Evolutionary conservation across 2,329 filamentous ascomycete genomes (phyloP).

Genomic region (Rhinocladiella similis): DNA sequence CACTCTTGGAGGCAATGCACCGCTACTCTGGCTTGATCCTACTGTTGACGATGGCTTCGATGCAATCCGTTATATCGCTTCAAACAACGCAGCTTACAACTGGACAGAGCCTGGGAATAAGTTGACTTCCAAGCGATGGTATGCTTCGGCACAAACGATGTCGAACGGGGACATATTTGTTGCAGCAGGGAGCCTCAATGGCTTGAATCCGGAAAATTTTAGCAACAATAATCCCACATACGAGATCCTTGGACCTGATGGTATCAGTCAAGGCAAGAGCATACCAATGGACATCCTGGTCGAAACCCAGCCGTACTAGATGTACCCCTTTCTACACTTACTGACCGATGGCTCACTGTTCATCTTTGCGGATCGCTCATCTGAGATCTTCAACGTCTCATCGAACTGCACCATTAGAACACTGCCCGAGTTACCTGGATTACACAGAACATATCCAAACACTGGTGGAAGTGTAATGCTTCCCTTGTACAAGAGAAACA

Average conservation of each 20-base stretch:
- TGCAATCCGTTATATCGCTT: slow-evolving; percentile 56
- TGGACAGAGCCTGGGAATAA: slow-evolving; percentile 60
- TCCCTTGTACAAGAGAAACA: slow-evolving; percentile 52
- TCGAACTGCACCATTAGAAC: slow-evolving; percentile 46
- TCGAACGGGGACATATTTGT: slow-evolving; percentile 60
- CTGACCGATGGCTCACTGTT: slow-evolving; percentile 59
- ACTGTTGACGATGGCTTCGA: slow-evolving; percentile 61
- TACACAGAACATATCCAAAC: slow-evolving; percentile 62
- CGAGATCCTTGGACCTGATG: slow-evolving; percentile 56
- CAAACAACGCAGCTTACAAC: slow-evolving; percentile 45
- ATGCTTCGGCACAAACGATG: slow-evolving; percentile 60
- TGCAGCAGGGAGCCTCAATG: slow-evolving; percentile 60
- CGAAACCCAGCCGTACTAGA: slow-evolving; percentile 63
- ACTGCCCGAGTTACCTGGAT: slow-evolving; percentile 55
- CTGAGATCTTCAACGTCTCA: slow-evolving; percentile 56
- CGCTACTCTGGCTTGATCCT: slow-evolving; percentile 55
- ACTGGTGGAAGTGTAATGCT: slow-evolving; percentile 60
- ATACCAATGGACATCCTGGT: slow-evolving; percentile 55
- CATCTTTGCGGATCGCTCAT: slow-evolving; percentile 57
- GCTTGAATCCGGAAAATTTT: slow-evolving; percentile 53
- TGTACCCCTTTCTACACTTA: slow-evolving; percentile 64
- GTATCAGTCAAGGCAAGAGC: slow-evolving; percentile 49
- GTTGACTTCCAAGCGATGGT: slow-evolving; percentile 59
- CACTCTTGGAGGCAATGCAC: slow-evolving; percentile 60
- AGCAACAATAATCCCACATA: slow-evolving; percentile 66